Base-by-base conservation (phyloP, 371 early-diverging fungal genomes). In the Mortierella sp. region DNA sequence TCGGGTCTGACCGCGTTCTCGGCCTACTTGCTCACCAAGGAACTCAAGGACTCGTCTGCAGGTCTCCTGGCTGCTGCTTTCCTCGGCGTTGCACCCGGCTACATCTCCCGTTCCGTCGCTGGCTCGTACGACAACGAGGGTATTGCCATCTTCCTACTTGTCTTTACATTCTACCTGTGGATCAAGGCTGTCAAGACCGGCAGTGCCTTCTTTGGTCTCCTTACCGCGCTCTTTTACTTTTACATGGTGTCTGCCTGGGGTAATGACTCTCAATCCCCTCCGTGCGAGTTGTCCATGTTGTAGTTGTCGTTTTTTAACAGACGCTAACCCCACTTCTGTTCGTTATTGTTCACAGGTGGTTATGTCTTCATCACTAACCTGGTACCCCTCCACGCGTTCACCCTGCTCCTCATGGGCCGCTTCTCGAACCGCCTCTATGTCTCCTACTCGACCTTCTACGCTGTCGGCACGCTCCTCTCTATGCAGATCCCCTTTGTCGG, bases 211-310 rank as follows among this genome's bases (percentile, higher is more conserved):
- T 97, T 89, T 75, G 97, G 88, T 28, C 91, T 93, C 52, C 73
- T 89, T 47, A 83, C 98, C 0, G 99, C 97, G 6, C 81, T 96
- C 51, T 95, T 93, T 64, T 99, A 99, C 86, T 99, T 98, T 80
- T 98, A 97, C 86, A 99, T 99, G 99, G 99, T 99, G 3, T 92
- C 97, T 6, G 94, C 99, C 9, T 99, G 99, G 99, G 99, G 99
- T 82, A 72, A 26, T 53, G 41, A 7, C 6, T 50, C 12, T 23
- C n/a, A n/a, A n/a, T n/a, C n/a, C n/a, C n/a, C n/a, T n/a, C n/a
- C n/a, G n/a, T n/a, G n/a, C n/a, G n/a, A n/a, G n/a, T n/a, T n/a
- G n/a, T n/a, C n/a, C n/a, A n/a, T n/a, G n/a, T n/a, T n/a, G n/a
- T n/a, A n/a, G n/a, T n/a, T n/a, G n/a, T n/a, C n/a, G n/a, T n/a